phyloP scores from a whole-genome alignment of 2,329 filamentous ascomycete species.

The Arachnopeziza araneosa region DNA sequence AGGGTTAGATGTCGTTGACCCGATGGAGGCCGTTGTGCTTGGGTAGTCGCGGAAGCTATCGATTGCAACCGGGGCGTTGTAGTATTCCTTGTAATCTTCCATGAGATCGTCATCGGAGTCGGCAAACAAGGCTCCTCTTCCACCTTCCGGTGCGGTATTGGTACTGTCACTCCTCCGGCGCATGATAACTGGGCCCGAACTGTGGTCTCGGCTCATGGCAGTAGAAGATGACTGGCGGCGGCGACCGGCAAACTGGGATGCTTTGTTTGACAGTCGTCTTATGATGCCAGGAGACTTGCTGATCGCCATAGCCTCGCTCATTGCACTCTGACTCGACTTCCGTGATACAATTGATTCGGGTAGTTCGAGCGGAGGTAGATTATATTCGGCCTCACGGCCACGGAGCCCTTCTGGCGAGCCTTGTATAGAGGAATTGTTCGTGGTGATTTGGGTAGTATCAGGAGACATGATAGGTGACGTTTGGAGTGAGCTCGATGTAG shows the following conservation, averaged over 20 bases:
- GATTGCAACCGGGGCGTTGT: conserved; percentile 32
- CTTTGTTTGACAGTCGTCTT: conserved; percentile 76
- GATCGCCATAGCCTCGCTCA: conserved; percentile 53
- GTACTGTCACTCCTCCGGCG: conserved; percentile 87
- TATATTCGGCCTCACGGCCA: conserved; percentile 47
- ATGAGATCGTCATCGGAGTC: conserved; percentile 56
- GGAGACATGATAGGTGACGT: conserved; percentile 54
- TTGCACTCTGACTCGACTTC: conserved; percentile 55
- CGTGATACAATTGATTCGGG: conserved; percentile 64
- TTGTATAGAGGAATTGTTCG: conserved; percentile 58
- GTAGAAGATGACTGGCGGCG: conserved; percentile 74
- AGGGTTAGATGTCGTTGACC: conserved; percentile 33
- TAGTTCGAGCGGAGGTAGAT: conserved; percentile 57
- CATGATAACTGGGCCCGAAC: conserved; percentile 82
- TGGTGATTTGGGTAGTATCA: conserved; percentile 43
- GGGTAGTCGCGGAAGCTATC: conserved; percentile 45
- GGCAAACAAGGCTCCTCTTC: conserved; percentile 35
- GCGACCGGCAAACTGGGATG: conserved; percentile 60
- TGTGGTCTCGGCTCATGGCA: conserved; percentile 75
- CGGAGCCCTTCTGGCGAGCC: conserved; percentile 60
- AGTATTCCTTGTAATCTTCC: conserved; percentile 43
- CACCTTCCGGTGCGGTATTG: conserved; percentile 56
- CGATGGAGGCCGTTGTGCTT: conserved; percentile 42
- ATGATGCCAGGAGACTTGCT: conserved; percentile 66
- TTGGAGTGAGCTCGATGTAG: conserved; percentile 47